phyloP scores from a whole-genome alignment of 2,329 filamentous ascomycete genomes.

The Neofusicoccum umdonicola region DNA sequence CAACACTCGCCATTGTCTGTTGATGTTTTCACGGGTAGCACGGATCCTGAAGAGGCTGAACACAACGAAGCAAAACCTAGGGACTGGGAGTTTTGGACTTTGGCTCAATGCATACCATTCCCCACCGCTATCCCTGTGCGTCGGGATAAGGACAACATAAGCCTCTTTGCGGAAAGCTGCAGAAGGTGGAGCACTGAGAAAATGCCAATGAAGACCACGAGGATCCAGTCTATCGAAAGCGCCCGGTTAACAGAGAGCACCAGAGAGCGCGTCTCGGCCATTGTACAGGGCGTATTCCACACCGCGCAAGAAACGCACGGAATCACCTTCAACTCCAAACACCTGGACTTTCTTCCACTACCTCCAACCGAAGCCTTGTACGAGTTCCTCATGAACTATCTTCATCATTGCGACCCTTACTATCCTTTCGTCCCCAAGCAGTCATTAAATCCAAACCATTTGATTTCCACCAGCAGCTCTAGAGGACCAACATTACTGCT shows the following conservation, averaged over 20 bases:
- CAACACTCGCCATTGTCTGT: neutral
- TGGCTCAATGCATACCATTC: neutral
- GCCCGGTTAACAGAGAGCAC: neutral
- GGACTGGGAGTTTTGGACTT: neutral
- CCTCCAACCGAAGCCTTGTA: constrained; percentile 2
- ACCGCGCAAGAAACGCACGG: neutral
- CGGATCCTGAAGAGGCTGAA: neutral
- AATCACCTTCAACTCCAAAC: neutral
- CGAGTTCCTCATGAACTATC: neutral
- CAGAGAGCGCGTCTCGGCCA: neutral
- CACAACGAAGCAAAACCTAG: neutral
- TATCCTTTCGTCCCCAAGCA: neutral
- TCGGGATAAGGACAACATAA: neutral
- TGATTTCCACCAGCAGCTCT: neutral
- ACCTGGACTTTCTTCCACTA: constrained; percentile 6
- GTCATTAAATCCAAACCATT: neutral
- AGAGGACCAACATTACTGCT: neutral
- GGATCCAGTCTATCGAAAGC: neutral
- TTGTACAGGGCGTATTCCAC: neutral
- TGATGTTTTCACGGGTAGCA: neutral
- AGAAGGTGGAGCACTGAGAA: neutral
- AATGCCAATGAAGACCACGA: neutral
- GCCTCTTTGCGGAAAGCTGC: neutral
- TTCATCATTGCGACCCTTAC: neutral
- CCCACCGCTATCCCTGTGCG: neutral